Evolutionary conservation across 495 filamentous ascomycete species (phyloP).

Genomic region (Thozetella sp.): DNA sequence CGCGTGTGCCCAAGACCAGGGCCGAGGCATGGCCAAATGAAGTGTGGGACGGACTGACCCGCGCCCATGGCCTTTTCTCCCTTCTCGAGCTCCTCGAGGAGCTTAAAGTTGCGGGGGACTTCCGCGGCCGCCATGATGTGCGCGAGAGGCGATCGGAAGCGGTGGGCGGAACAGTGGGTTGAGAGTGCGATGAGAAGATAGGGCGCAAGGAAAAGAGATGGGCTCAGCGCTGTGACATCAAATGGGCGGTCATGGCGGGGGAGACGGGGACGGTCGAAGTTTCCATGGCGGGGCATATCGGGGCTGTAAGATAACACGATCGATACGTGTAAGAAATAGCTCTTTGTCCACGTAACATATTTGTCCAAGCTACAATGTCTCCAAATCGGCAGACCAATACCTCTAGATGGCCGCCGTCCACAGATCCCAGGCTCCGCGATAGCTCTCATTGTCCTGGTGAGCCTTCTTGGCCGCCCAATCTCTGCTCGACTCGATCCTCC

Average conservation of each 20-base stretch:
- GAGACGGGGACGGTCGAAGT: not conserved
- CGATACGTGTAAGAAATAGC: not conserved
- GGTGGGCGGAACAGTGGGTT: not conserved
- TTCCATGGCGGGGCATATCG: not conserved
- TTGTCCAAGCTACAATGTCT: too few relatives aligned
- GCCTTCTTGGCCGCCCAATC: too few relatives aligned
- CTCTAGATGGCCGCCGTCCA: too few relatives aligned
- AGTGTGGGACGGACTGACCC: constrained; percentile 51
- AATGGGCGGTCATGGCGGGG: not conserved
- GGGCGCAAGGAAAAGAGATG: too few relatives aligned
- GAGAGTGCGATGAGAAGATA: not conserved
- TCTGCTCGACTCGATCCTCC: too few relatives aligned
- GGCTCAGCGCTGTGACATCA: not conserved
- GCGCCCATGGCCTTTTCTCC: constrained; percentile 96
- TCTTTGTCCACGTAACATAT: too few relatives aligned
- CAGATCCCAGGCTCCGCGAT: too few relatives aligned
- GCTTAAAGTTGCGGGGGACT: constrained; percentile 90
- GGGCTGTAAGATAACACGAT: not conserved
- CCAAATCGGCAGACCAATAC: too few relatives aligned
- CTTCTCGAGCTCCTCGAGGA: constrained; percentile 97
- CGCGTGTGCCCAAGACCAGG: not conserved
- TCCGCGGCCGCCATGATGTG: constrained; percentile 65
- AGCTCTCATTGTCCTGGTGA: too few relatives aligned
- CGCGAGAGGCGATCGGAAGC: not conserved
- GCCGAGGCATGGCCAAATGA: not conserved